Percentiles rank a stretch among this genome's conserved stretches.
Evolutionary conservation across 257 asterid species (phyloP).

Genomic region (Petrea volubilis): DNA sequence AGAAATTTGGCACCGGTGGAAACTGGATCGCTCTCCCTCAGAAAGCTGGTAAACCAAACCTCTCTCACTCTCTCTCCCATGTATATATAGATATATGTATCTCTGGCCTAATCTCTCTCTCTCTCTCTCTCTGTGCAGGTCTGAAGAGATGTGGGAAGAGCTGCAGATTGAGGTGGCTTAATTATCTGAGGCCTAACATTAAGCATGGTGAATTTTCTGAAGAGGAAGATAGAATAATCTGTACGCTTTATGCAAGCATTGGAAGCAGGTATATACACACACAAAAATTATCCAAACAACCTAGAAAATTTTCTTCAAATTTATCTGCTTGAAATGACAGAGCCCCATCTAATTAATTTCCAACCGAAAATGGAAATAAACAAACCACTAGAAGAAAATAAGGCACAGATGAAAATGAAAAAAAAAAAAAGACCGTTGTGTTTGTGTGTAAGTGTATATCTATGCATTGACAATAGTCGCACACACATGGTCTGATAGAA

Average conservation of each 20-base stretch:
- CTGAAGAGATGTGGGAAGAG: constrained; percentile 89
- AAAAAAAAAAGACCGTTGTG: background rate
- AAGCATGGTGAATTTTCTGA: constrained; percentile 88
- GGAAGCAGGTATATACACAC: constrained; percentile 70
- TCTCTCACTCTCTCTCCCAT: no score
- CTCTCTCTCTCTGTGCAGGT: constrained; percentile 34
- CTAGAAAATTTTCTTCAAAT: background rate
- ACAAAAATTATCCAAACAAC: background rate
- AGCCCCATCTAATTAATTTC: background rate
- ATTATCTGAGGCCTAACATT: constrained; percentile 80
- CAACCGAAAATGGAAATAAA: constrained; percentile 25
- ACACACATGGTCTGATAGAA: background rate
- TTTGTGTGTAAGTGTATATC: no score
- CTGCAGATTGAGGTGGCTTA: constrained; percentile 86
- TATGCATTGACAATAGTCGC: background rate
- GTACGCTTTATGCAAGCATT: constrained; percentile 65
- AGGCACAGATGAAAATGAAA: background rate
- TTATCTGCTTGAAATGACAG: constrained; percentile 24
- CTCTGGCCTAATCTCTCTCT: no score
- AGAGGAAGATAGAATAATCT: constrained; percentile 75
- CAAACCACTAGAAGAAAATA: background rate
- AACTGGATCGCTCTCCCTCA: constrained; percentile 92
- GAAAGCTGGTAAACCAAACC: constrained; percentile 58
- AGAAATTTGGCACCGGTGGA: constrained; percentile 70
- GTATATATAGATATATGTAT: no score